Percentiles rank a stretch among this genome's conserved stretches.
These are phyloP conservation scores for Globisporangium megalacanthum DNA, from an alignment of 352 stramenopile species.

Conservation along the genomic window DNA sequence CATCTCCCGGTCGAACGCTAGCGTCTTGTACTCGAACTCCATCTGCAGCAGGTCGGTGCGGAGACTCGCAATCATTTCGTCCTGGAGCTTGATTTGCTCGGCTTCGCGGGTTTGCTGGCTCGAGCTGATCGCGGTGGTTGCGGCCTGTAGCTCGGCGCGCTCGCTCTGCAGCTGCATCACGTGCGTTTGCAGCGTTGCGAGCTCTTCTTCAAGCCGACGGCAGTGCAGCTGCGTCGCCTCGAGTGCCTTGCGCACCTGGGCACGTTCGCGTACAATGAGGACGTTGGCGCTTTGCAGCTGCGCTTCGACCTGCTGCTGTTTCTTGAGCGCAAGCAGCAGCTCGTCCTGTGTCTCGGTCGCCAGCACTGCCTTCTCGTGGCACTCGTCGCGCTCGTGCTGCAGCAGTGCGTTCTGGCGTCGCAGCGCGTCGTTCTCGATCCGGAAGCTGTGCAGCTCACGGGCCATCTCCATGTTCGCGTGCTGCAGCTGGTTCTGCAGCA, in stretches of 20 bases:
- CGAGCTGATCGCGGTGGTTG: slow-evolving; percentile 18
- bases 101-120: slow-evolving; percentile 23
- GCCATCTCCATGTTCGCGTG: slow-evolving; percentile 18
- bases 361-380: slow-evolving; percentile 14
- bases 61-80: slow-evolving; percentile 45
- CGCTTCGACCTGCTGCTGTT: slow-evolving; percentile 35
- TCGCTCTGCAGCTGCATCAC: slow-evolving; percentile 42
- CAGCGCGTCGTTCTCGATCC: slow-evolving; percentile 44
- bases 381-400: slow-evolving; percentile 21
- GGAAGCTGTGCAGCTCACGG: slow-evolving; percentile 27
- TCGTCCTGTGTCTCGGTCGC: slow-evolving; percentile 42
- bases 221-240: slow-evolving; percentile 47
- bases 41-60: slow-evolving; percentile 53
- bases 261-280: slow-evolving; percentile 22
- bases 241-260: slow-evolving; percentile 27
- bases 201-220: slow-evolving; percentile 44
- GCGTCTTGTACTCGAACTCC: slow-evolving; percentile 61
- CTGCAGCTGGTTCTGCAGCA: slow-evolving; percentile 14
- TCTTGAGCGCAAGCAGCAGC: slow-evolving; percentile 32
- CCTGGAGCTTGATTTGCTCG: slow-evolving; percentile 31
- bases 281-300: slow-evolving; percentile 22
- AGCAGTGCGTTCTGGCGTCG: slow-evolving; percentile 26
- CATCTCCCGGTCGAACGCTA: slow-evolving; percentile 33
- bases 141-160: slow-evolving; percentile 27
- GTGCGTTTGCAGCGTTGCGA: slow-evolving; percentile 30